Evolutionary conservation across 257 asterid species (phyloP).

Genomic region (Agastache rugosa): DNA sequence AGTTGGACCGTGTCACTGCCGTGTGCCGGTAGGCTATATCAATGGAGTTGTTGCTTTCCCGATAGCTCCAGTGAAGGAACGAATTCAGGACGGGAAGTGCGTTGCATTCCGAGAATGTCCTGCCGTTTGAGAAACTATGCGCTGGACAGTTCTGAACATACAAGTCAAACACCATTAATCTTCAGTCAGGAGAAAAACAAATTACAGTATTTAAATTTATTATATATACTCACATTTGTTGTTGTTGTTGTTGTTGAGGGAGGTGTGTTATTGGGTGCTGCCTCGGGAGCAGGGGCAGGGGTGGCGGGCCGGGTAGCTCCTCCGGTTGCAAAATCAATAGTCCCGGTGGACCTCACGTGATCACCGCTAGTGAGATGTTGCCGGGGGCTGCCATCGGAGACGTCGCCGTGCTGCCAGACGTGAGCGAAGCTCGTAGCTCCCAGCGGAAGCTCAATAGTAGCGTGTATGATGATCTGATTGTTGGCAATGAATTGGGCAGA

Average conservation of each 20-base stretch:
- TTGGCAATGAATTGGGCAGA: conserved; percentile 42
- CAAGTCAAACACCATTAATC: background rate
- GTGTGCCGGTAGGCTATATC: conserved; percentile 35
- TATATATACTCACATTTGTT: background rate
- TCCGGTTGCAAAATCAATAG: conserved; percentile 63
- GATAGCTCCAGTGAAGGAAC: conserved; percentile 36
- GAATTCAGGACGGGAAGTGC: conserved; percentile 19
- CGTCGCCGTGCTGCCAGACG: conserved; percentile 75
- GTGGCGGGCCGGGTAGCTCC: background rate
- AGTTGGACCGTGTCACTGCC: conserved; percentile 43
- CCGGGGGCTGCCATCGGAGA: conserved; percentile 38
- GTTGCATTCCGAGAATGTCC: conserved; percentile 16
- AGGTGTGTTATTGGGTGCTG: too few relatives aligned
- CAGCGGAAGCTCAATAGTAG: conserved; percentile 59
- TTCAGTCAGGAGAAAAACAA: too few relatives aligned
- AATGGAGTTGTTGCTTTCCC: background rate
- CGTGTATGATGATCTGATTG: conserved; percentile 58
- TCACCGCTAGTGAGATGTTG: conserved; percentile 33
- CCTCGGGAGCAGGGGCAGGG: background rate
- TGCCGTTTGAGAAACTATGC: background rate
- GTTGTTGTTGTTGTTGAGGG: background rate
- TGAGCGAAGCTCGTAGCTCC: conserved; percentile 64
- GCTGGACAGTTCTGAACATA: conserved; percentile 37
- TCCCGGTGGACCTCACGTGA: conserved; percentile 44
- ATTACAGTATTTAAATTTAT: too few relatives aligned